These are phyloP conservation scores for Yamadazyma triangularis DNA, from an alignment of 1,139 yeast species.

Conservation along the genomic window DNA sequence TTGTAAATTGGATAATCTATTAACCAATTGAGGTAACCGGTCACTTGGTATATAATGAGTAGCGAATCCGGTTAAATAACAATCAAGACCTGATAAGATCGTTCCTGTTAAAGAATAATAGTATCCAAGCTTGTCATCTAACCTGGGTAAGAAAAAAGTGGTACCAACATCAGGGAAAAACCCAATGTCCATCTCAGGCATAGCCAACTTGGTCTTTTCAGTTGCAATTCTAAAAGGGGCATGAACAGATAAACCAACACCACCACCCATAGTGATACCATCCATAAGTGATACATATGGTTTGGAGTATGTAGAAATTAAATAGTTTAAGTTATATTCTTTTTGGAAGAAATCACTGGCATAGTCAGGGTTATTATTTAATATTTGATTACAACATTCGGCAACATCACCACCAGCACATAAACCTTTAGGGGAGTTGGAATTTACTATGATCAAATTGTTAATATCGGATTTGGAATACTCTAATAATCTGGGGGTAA, in stretches of 20 bases:
- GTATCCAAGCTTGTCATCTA: conserved; percentile 79
- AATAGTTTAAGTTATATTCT: conserved; percentile 80
- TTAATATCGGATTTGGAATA: conserved; percentile 67
- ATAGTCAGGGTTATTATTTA: conserved; percentile 43
- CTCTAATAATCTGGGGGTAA: conserved; percentile 71
- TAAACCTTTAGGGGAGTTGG: conserved; percentile 60
- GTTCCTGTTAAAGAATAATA: conserved; percentile 87
- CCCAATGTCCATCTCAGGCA: conserved; percentile 98
- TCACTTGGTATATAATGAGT: conserved; percentile 81
- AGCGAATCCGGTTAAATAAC: conserved; percentile 78
- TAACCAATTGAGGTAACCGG: conserved; percentile 56
- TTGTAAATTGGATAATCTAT: conserved; percentile 58
- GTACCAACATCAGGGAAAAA: conserved; percentile 97
- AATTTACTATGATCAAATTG: conserved; percentile 63
- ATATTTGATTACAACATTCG: conserved; percentile 55
- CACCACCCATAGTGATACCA: conserved; percentile 98
- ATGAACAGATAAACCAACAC: conserved; percentile 88
- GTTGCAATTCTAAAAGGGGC: conserved; percentile 94
- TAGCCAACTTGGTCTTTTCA: conserved; percentile 84
- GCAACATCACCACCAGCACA: conserved; percentile 97
- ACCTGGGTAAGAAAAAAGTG: conserved; percentile 78
- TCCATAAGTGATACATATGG: conserved; percentile 83
- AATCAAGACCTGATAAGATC: conserved; percentile 70
- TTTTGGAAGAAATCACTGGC: conserved; percentile 67
- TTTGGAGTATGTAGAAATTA: conserved; percentile 75